Base-by-base conservation (phyloP, 2,329 filamentous ascomycete genomes). In the Epichloe baconii region DNA sequence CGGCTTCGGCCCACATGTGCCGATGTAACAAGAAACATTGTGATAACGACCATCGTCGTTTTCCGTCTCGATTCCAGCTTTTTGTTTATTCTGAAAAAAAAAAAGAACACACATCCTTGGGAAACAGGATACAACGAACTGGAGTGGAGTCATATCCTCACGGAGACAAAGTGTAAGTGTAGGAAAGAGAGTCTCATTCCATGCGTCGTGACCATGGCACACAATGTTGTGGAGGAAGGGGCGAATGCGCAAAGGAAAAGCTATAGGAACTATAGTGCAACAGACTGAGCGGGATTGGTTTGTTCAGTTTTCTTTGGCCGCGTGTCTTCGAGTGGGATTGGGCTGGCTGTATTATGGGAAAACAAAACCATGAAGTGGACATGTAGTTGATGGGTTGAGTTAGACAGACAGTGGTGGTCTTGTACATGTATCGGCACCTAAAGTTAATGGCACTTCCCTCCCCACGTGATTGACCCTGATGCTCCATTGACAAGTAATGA, bases 1-100 rank as follows among this genome's bases (percentile, higher is more conserved):
- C 61, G 65, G 67, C 17, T 59, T 70, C 34, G 65, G 67, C 51
- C 8, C 26, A 31, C 8, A 67, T 68, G 66, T 64, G 64, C 11
- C 59, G 63, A 44, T 62, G 63, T 63, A 60, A 56, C 59, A 53
- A 14, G 15, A 34, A 17, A 38, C 31, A 7, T 35, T n/a, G 6
- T 26, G 17, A 8, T 11, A 2, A 11, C 26, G 26, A 31, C 26
- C 10, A 36, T 7, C 14, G 37, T 14, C 31, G 26, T 49, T 37
- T 34, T 40, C 21, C 11, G 12, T 34, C n/a, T 35, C 36, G 34
- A 7, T 40, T 7, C 19, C 19, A 12, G 10, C 14, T 37, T 11
- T 40, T 40, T 31, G 19, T 26, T 34, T 44, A 31, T 42, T 12
- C n/a, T 48, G 37, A 42, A 35, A 38, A 26, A n/a, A 46, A 17